These are phyloP conservation scores for Rhodamnia rubescens DNA, from an alignment of 345 rosid species.

Conservation along the genomic window DNA sequence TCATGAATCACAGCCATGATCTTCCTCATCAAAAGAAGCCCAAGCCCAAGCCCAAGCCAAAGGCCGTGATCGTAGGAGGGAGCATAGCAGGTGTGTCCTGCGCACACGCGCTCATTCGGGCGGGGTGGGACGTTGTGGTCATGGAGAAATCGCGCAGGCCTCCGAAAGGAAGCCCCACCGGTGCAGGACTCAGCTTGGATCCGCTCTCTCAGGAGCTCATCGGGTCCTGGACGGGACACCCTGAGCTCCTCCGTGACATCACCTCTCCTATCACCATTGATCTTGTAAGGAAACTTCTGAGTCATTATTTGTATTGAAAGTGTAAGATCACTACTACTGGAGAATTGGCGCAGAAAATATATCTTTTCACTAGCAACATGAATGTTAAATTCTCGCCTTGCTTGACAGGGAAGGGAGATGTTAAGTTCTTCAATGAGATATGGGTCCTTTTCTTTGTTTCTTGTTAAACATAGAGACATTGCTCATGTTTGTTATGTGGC, in stretches of 20 bases:
- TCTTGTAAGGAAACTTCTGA: slow-evolving; percentile 22
- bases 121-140: slow-evolving; percentile 57
- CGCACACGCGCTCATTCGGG: slow-evolving; percentile 51
- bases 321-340: background rate
- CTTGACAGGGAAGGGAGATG: background rate
- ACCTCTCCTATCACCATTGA: slow-evolving; percentile 50
- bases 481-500: background rate
- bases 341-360: background rate
- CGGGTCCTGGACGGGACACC: slow-evolving; percentile 42
- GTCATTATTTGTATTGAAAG: background rate
- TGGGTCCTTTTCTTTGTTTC: background rate
- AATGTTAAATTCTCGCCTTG: background rate
- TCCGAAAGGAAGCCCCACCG: slow-evolving; percentile 57
- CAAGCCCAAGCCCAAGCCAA: slow-evolving; percentile 7
- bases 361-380: background rate
- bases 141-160: slow-evolving; percentile 52
- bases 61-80: slow-evolving; percentile 63
- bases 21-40: background rate
- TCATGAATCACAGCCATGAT: background rate
- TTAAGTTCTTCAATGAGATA: background rate
- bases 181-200: slow-evolving; percentile 74
- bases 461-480: background rate
- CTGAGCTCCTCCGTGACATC: slow-evolving; percentile 27
- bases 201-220: slow-evolving; percentile 32
- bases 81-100: slow-evolving; percentile 73